phyloP scores from a whole-genome alignment of 192 early-diverging fungal species.

The Mortierella alpina region DNA sequence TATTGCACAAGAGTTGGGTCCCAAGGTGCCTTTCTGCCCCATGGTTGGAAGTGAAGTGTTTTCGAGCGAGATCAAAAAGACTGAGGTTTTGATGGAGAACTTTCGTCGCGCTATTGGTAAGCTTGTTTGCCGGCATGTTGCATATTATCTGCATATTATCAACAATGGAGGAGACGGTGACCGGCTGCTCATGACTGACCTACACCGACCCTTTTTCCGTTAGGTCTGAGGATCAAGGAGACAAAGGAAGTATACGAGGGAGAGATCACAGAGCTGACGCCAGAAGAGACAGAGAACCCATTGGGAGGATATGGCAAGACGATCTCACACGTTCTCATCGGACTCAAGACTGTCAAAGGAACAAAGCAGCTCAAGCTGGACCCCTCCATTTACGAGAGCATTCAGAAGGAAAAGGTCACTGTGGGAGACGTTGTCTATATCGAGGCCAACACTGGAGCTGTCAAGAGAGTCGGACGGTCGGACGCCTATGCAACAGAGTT shows the following conservation, averaged over 20 bases:
- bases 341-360: conserved; percentile 98
- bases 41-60: conserved; percentile 99
- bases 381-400: conserved; percentile 95
- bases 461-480: conserved; percentile 96
- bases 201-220: neutral
- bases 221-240: conserved; percentile 95
- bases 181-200: neutral
- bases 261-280: conserved; percentile 96
- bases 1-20: conserved; percentile 95
- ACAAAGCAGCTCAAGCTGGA: conserved; percentile 98
- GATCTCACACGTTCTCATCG: conserved; percentile 94
- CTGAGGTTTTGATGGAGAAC: conserved; percentile 99
- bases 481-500: conserved; percentile 99
- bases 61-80: conserved; percentile 98
- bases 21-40: conserved; percentile 99
- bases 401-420: conserved; percentile 97
- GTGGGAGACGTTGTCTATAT: conserved; percentile 99
- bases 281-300: conserved; percentile 98
- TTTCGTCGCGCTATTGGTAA: conserved; percentile 94
- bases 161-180: neutral
- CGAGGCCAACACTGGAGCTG: conserved; percentile 96
- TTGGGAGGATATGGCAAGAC: conserved; percentile 98
- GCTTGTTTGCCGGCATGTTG: neutral
- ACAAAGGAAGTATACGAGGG: conserved; percentile 99
- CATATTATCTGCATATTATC: neutral